Conservation (phyloP, 1,284 basidiomycete species). For the Baeospora myosura region DNA sequence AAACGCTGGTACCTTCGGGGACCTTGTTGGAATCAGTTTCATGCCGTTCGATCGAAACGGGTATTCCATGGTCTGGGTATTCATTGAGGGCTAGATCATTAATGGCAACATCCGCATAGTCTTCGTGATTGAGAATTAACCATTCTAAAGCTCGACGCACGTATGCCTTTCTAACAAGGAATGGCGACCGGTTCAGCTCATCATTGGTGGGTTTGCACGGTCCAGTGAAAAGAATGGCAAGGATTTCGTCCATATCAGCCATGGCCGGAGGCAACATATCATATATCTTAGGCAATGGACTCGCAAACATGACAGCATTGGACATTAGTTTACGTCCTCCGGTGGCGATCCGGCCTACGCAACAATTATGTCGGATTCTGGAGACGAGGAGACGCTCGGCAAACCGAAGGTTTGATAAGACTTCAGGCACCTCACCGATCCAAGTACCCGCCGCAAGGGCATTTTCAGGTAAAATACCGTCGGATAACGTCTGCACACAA, state of each 20-base stretch:
- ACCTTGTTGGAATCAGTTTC: not conserved
- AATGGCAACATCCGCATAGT: not conserved
- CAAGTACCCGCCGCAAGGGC: not conserved
- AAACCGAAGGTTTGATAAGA: not conserved
- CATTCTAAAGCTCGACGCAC: conserved; percentile 21
- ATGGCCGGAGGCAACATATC: conserved; percentile 15
- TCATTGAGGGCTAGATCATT: not conserved
- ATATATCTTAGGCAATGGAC: conserved; percentile 18
- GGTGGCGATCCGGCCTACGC: not conserved
- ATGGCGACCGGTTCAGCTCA: conserved; percentile 21
- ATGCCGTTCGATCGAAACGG: not conserved
- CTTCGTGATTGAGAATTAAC: conserved; percentile 20
- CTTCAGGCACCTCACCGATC: not conserved
- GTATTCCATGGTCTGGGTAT: not conserved
- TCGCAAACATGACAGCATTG: conserved; percentile 17
- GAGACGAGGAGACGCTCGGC: not conserved
- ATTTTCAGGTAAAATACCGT: not conserved
- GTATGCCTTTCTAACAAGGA: conserved; percentile 18
- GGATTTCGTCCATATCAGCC: conserved; percentile 16
- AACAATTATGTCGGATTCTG: not conserved
- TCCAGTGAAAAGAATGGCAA: conserved; percentile 21
- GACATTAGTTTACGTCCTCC: conserved; percentile 5
- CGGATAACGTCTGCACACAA: too few relatives aligned
- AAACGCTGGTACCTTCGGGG: conserved; percentile 1
- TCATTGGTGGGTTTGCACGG: conserved; percentile 19